Conservation (phyloP, 1,284 basidiomycete species). For the Leccinum olivaceoglutinosum region DNA sequence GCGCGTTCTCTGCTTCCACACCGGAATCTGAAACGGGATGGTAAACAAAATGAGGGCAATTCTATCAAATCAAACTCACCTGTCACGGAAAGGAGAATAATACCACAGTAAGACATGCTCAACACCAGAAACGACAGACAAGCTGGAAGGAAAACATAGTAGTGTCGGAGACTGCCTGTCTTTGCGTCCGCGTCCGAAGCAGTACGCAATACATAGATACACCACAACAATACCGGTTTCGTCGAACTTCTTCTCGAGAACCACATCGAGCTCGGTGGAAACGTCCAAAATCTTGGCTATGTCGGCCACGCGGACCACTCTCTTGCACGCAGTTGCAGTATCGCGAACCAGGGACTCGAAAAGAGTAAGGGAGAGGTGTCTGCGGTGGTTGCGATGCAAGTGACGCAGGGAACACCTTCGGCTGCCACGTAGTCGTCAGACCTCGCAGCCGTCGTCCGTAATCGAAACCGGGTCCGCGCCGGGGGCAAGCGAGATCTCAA, state of each 20-base stretch:
- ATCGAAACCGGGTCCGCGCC: no score
- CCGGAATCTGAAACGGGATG: slow-evolving; percentile 8
- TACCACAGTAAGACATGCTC: slow-evolving; percentile 2
- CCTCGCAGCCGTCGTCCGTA: no score
- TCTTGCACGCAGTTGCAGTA: no score
- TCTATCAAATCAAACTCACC: slow-evolving; percentile 8
- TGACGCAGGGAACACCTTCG: no score
- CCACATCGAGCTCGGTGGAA: slow-evolving; percentile 13
- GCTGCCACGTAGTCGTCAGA: no score
- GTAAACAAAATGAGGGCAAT: no score
- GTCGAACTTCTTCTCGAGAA: slow-evolving; percentile 12
- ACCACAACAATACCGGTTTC: slow-evolving; percentile 2
- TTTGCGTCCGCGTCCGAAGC: slow-evolving; percentile 22
- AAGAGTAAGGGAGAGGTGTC: no score
- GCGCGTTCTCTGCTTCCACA: no score
- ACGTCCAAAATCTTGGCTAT: slow-evolving; percentile 9
- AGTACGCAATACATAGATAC: slow-evolving; percentile 4
- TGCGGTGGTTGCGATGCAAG: no score
- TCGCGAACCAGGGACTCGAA: no score
- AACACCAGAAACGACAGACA: not conserved
- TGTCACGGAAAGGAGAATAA: slow-evolving; percentile 18
- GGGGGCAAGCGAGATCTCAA: no score
- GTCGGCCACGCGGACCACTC: no score
- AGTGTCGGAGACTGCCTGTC: slow-evolving; percentile 12
- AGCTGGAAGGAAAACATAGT: not conserved